Base-by-base conservation (phyloP, 1,139 yeast genomes). In the Kazachstania sp. region DNA sequence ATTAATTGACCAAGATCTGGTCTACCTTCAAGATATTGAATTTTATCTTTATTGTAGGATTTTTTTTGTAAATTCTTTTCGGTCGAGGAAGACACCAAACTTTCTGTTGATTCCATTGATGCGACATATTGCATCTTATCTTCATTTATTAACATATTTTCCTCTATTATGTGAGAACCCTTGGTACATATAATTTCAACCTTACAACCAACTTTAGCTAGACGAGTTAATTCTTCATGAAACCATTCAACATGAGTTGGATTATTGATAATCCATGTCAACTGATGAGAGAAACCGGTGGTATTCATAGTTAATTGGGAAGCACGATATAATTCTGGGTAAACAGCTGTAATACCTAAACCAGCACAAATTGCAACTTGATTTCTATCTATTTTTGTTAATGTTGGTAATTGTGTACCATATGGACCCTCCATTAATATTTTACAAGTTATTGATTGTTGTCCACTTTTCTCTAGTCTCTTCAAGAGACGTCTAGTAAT, bases 381-480 rank as follows among this genome's bases (percentile, higher is more conserved):
- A 37, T 54, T 55, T 31, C 50, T 45, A 6, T 45, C 43, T 7
- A 44, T 20, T 7, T 44, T 37, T 5, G 43, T 50, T 23, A 44
- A 40, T 20, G 51, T 50, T 59, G 87, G 76, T 51, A 78, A 58
- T 53, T 72, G 61, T 52, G 67, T 62, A 53, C 86, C 83, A 57
- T 81, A 81, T 0, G 86, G 85, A 0, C 86, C 86, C 56, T 81
- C 86, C 5, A 80, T 58, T 6, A 72, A 56, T 3, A 78, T 71
- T 42, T 64, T 64, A 54, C 67, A 61, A 2, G 51, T 45, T 5
- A 55, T 48, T 0, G 56, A 53, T 4, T 60, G 54, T 34, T 55
- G 51, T 28, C 62, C 61, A 16, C 51, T 51, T 4, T 43, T 47
- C 15, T 57, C 39, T 6, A 68, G 43, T 19, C 63, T 61, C 30